phyloP scores from a whole-genome alignment of 495 filamentous ascomycete species.

The Penicillium steckii region DNA sequence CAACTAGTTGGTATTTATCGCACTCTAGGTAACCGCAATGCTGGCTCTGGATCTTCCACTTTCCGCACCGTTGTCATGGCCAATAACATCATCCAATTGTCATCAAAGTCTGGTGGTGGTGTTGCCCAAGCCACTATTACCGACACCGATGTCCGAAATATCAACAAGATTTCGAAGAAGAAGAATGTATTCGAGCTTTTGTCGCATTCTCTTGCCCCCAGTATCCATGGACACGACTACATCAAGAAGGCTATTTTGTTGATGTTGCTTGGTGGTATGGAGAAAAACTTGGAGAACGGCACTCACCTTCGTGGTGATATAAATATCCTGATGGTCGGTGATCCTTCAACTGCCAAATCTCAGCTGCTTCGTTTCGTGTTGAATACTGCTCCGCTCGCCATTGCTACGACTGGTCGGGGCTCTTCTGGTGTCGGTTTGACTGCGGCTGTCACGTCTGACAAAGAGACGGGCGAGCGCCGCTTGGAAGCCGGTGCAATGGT shows the following conservation, averaged over 20 bases:
- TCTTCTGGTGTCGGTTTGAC: constrained; percentile 98
- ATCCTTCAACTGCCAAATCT: constrained; percentile 97
- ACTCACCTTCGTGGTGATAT: constrained; percentile 98
- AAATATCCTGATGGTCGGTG: constrained; percentile 99
- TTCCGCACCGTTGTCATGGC: constrained; percentile 93
- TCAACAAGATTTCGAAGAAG: constrained; percentile 97
- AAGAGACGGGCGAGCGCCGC: constrained; percentile 93
- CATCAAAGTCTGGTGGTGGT: constrained; percentile 93
- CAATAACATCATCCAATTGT: constrained; percentile 92
- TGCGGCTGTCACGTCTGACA: constrained; percentile 92
- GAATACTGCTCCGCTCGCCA: constrained; percentile 95
- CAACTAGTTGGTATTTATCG: constrained; percentile 94
- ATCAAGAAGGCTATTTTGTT: constrained; percentile 98
- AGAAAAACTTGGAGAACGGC: constrained; percentile 98
- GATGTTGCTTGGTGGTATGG: constrained; percentile 96
- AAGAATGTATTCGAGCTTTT: constrained; percentile 90
- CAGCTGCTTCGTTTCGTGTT: constrained; percentile 96
- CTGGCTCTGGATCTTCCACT: constrained; percentile 77
- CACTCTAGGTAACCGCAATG: constrained; percentile 91
- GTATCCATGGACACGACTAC: constrained; percentile 95
- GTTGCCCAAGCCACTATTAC: constrained; percentile 91
- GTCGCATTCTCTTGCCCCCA: constrained; percentile 95
- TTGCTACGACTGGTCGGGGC: constrained; percentile 94
- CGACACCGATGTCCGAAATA: constrained; percentile 97
- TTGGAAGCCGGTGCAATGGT: constrained; percentile 99